Evolutionary conservation across 805 yeast genomes (phyloP).

Genomic region (Kluyveromyces aestuarii): DNA sequence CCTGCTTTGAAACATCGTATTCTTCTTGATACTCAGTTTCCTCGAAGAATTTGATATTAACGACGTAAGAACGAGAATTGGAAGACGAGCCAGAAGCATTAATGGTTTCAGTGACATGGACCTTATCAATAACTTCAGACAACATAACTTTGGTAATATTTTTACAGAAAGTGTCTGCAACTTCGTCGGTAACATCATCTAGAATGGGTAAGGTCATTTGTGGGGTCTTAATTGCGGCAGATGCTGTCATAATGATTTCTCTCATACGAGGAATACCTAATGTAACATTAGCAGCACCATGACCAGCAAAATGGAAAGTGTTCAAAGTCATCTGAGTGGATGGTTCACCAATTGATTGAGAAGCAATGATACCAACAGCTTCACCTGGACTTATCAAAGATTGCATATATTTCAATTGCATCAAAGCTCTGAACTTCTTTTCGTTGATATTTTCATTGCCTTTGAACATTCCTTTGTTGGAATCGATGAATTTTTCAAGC

Average conservation of each 20-base stretch:
- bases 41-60: conserved; percentile 68
- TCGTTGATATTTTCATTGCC: conserved; percentile 40
- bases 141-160: conserved; percentile 75
- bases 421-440: conserved; percentile 86
- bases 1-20: conserved; percentile 77
- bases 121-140: conserved; percentile 81
- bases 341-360: conserved; percentile 98
- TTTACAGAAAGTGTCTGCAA: conserved; percentile 90
- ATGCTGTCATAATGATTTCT: conserved; percentile 99
- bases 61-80: conserved; percentile 59
- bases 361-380: conserved; percentile 95
- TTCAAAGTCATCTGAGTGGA: conserved; percentile 98
- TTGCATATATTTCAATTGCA: conserved; percentile 98
- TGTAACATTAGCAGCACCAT: conserved; percentile 99
- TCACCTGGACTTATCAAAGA: conserved; percentile 95
- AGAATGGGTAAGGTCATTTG: conserved; percentile 91
- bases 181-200: conserved; percentile 69
- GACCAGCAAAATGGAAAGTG: conserved; percentile 98
- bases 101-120: conserved; percentile 81
- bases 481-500: conserved; percentile 59
- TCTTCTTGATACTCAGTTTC: conserved; percentile 71
- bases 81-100: conserved; percentile 45
- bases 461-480: conserved; percentile 49
- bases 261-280: conserved; percentile 99
- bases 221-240: conserved; percentile 93